Conservation (phyloP, 2,329 filamentous ascomycete species). For the Dothistroma septosporum region DNA sequence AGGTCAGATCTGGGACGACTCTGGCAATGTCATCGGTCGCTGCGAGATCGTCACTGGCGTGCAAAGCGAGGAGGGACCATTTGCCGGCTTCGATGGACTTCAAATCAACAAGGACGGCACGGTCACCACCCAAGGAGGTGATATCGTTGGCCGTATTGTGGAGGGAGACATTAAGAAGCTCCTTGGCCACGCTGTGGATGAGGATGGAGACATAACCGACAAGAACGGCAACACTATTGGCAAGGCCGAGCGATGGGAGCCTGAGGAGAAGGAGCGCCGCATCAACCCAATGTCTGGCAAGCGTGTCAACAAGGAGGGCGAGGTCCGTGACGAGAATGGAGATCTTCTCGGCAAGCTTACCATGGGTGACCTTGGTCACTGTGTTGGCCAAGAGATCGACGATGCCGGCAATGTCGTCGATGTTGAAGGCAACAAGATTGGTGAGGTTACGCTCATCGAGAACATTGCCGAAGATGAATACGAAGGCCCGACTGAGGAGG, state of each 20-base stretch:
- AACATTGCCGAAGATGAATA: constrained; percentile 52
- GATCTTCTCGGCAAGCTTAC: constrained; percentile 49
- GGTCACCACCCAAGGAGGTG: constrained; percentile 44
- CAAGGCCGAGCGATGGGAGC: constrained; percentile 52
- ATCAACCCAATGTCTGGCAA: constrained; percentile 58
- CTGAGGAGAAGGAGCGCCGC: constrained; percentile 51
- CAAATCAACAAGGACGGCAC: constrained; percentile 57
- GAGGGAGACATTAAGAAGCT: constrained; percentile 52
- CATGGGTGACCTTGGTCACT: constrained; percentile 50
- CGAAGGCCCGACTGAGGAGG: constrained; percentile 53
- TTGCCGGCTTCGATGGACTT: constrained; percentile 57
- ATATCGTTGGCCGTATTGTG: constrained; percentile 48
- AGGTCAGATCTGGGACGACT: constrained; percentile 61
- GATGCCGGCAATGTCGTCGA: constrained; percentile 52
- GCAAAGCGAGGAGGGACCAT: constrained; percentile 51
- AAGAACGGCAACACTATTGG: constrained; percentile 53
- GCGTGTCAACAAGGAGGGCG: constrained; percentile 52
- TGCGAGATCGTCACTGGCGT: constrained; percentile 55
- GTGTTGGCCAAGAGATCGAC: constrained; percentile 50
- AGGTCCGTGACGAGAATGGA: constrained; percentile 50
- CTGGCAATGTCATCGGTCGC: constrained; percentile 57
- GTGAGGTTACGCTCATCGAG: constrained; percentile 59
- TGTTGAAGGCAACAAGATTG: constrained; percentile 59
- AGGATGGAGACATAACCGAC: constrained; percentile 51
- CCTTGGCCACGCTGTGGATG: constrained; percentile 48